Evolutionary conservation across 805 yeast species (phyloP).

Genomic region (Debaryomyces castellii): DNA sequence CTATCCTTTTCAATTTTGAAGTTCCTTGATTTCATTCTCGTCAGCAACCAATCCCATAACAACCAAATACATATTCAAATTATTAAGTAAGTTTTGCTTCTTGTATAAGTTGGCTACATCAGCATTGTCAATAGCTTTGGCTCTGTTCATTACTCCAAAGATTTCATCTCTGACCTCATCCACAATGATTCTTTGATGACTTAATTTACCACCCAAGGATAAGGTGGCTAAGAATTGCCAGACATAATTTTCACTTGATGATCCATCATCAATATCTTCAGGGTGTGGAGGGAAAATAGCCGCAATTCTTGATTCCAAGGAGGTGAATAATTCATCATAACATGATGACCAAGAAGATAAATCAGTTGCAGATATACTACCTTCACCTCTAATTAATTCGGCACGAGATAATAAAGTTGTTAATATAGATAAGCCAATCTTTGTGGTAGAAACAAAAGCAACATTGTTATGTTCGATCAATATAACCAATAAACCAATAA

Average conservation of each 20-base stretch:
- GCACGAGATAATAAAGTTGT: conserved; percentile 92
- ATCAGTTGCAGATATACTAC: conserved; percentile 53
- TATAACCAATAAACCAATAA: conserved; percentile 70
- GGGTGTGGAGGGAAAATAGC: conserved; percentile 77
- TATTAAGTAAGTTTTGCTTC: conserved; percentile 63
- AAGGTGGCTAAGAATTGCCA: conserved; percentile 97
- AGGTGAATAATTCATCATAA: conserved; percentile 78
- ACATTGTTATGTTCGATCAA: conserved; percentile 71
- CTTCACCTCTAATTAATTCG: conserved; percentile 87
- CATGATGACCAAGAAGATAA: conserved; percentile 72
- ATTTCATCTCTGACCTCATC: conserved; percentile 93
- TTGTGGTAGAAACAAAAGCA: conserved; percentile 64
- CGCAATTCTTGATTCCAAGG: conserved; percentile 74
- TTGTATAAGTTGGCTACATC: conserved; percentile 43
- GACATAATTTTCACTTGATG: conserved; percentile 58
- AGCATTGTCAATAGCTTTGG: conserved; percentile 59
- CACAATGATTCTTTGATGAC: conserved; percentile 89
- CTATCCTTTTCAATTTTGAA: conserved; percentile 22
- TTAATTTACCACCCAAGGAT: conserved; percentile 84
- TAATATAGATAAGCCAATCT: conserved; percentile 80
- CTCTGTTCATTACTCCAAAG: conserved; percentile 80
- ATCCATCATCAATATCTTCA: conserved; percentile 55
- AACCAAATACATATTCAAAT: conserved; percentile 87
- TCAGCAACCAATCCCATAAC: conserved; percentile 96
- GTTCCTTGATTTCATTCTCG: conserved; percentile 82